A percentile compares a stretch with the other conserved stretches of the same genome.
phyloP scores from a whole-genome alignment of 2,329 filamentous ascomycete genomes.

The Fonsecaea pedrosoi region DNA sequence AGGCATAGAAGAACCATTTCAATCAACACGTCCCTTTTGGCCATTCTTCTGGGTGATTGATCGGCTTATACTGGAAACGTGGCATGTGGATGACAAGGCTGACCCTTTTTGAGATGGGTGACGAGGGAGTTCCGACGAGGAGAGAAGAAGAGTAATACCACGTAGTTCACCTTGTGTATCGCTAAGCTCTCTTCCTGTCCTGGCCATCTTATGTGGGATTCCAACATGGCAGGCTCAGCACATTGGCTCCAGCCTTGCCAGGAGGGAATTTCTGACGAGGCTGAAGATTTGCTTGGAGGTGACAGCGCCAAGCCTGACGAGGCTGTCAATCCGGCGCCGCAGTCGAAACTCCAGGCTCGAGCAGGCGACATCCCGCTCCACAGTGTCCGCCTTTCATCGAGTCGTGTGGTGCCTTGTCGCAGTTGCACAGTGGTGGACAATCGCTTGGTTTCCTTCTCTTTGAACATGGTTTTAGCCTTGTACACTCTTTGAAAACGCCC shows the following conservation, averaged over 20 bases:
- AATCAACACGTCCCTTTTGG: too few species aligned
- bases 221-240: too few species aligned
- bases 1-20: too few species aligned
- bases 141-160: neutral
- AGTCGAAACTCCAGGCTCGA: slow-evolving; percentile 4
- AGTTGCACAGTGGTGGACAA: slow-evolving; percentile 14
- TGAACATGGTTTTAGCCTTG: slow-evolving; percentile 29
- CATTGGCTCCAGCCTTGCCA: too few species aligned
- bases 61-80: too few species aligned
- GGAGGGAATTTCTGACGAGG: neutral
- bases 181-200: too few species aligned
- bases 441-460: slow-evolving; percentile 3
- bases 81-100: too few species aligned
- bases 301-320: slow-evolving; percentile 15
- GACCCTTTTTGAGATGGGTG: too few species aligned
- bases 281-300: neutral
- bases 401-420: slow-evolving; percentile 9
- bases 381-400: slow-evolving; percentile 4
- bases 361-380: neutral
- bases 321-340: slow-evolving; percentile 12
- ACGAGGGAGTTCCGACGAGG: too few species aligned
- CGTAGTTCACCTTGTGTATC: too few species aligned
- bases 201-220: too few species aligned
- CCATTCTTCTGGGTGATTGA: too few species aligned
- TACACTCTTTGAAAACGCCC: slow-evolving; percentile 23